These are phyloP conservation scores for Coniochaeta hoffmannii DNA, from an alignment of 2,329 filamentous ascomycete species.

Conservation along the genomic window DNA sequence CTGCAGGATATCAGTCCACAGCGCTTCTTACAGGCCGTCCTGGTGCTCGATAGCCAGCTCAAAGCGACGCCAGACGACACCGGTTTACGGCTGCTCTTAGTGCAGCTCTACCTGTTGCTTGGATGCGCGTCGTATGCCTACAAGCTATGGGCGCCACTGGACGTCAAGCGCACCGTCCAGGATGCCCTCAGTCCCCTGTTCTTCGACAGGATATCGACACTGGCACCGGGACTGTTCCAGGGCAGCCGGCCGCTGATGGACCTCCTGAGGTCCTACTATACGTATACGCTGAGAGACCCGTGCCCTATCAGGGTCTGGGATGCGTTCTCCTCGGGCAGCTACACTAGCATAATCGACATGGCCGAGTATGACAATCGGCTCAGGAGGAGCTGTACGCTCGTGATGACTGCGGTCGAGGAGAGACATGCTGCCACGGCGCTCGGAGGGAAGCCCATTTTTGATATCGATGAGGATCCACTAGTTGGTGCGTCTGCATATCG, in stretches of 20 bases:
- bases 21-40: conserved; percentile 38
- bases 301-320: conserved; percentile 35
- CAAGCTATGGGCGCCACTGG: conserved; percentile 41
- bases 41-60: conserved; percentile 43
- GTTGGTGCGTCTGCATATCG: conserved; percentile 32
- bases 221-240: conserved; percentile 36
- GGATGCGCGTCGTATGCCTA: conserved; percentile 40
- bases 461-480: conserved; percentile 35
- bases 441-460: conserved; percentile 27
- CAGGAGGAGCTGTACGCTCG: conserved; percentile 41
- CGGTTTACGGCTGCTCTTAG: conserved; percentile 39
- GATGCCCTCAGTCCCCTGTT: conserved; percentile 48
- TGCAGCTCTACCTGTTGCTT: conserved; percentile 43
- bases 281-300: conserved; percentile 28
- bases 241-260: conserved; percentile 30
- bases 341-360: conserved; percentile 41
- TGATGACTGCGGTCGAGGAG: conserved; percentile 45
- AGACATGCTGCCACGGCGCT: conserved; percentile 36
- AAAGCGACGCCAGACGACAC: conserved; percentile 36
- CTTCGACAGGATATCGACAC: conserved; percentile 45
- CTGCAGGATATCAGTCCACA: conserved; percentile 16
- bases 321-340: conserved; percentile 42
- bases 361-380: conserved; percentile 35
- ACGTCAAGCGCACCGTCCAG: conserved; percentile 50
- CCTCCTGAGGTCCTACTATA: conserved; percentile 38